These are phyloP conservation scores for Pleurotus cornucopiae DNA, from an alignment of 768 basidiomycete species.

Conservation along the genomic window DNA sequence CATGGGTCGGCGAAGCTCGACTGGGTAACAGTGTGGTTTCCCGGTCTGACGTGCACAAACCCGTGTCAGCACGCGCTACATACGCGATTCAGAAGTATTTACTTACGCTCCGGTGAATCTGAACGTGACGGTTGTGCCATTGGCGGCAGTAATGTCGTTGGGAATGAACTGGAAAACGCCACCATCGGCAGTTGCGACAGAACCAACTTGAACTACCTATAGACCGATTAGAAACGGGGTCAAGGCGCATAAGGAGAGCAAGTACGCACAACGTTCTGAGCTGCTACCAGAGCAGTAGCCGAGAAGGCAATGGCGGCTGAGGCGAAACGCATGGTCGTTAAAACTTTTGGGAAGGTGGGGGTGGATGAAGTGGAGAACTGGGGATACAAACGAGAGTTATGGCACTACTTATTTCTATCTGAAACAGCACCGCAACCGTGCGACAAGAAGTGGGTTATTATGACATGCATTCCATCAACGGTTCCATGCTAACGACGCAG, in stretches of 20 bases:
- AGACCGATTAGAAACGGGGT: slow-evolving; percentile 7
- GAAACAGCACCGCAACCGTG: background rate
- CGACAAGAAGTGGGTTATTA: background rate
- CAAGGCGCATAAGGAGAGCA: background rate
- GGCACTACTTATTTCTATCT: background rate
- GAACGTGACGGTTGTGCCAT: slow-evolving; percentile 47
- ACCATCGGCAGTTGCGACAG: slow-evolving; percentile 18
- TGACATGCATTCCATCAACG: background rate
- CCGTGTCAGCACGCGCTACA: background rate
- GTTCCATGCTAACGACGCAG: background rate
- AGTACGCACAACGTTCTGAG: background rate
- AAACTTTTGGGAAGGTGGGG: background rate
- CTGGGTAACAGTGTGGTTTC: slow-evolving; percentile 54
- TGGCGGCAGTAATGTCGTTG: slow-evolving; percentile 31
- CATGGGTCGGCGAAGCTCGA: slow-evolving; percentile 43
- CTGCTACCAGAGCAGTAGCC: background rate
- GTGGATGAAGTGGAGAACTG: background rate
- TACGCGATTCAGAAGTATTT: background rate
- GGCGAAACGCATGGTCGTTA: slow-evolving; percentile 1
- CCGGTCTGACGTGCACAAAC: slow-evolving; percentile 26
- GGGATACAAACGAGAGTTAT: background rate
- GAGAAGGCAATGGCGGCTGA: background rate
- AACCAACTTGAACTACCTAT: slow-evolving; percentile 36
- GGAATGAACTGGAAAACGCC: slow-evolving; percentile 47
- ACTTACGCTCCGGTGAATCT: slow-evolving; percentile 41